phyloP scores from a whole-genome alignment of 1,284 basidiomycete genomes.

The Trichosporon inkin region DNA sequence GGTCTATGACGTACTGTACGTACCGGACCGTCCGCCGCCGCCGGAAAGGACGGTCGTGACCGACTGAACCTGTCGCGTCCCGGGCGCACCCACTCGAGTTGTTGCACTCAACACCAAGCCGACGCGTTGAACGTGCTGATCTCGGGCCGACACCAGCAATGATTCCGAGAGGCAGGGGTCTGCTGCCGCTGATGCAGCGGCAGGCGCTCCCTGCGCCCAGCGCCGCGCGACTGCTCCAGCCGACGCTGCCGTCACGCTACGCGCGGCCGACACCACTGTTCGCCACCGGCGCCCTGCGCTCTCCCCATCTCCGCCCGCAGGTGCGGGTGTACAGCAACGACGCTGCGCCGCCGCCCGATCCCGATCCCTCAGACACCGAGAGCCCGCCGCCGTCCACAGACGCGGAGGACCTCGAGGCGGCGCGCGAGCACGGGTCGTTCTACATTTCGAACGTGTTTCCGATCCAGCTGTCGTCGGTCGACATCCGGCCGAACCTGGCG shows the following conservation, averaged over 20 bases:
- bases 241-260: not conserved
- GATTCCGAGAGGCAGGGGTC: conserved; percentile 1
- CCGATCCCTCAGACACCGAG: not conserved
- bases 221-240: too few relatives aligned
- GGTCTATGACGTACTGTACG: not conserved
- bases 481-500: conserved; percentile 39
- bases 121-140: too few relatives aligned
- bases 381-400: not conserved
- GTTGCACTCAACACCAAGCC: not conserved
- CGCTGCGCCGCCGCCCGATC: too few relatives aligned
- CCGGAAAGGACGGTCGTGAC: too few relatives aligned
- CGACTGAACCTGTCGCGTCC: too few relatives aligned
- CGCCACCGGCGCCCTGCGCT: too few relatives aligned
- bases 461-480: conserved; percentile 41
- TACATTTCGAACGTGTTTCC: conserved; percentile 51
- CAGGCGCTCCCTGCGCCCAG: too few relatives aligned
- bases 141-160: not conserved
- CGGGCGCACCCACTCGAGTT: too few relatives aligned
- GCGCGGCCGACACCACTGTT: too few relatives aligned
- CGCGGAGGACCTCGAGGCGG: conserved; percentile 14
- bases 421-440: conserved; percentile 41
- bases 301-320: too few relatives aligned
- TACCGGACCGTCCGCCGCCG: too few relatives aligned
- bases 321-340: too few relatives aligned
- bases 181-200: not conserved